Evolutionary conservation across 306 rosid species (phyloP), one percentile per base, ranked within the genome.

Genomic region (Quercus parvula): DNA sequence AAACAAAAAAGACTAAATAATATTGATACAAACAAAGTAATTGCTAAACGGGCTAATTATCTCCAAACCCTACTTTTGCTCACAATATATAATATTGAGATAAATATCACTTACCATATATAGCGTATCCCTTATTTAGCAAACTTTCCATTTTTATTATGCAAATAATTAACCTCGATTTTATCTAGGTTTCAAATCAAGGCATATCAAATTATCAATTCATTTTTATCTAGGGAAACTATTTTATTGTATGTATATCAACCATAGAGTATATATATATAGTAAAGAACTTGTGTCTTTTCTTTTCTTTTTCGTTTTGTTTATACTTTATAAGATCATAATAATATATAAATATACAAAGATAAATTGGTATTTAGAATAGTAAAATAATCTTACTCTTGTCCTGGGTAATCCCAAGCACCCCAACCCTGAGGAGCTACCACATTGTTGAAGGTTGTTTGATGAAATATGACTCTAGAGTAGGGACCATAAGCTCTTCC

Each of bases 401-500:
- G 38, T 11, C 73, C 38, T 19, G 1, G 2, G 70, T 54, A 19
- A 18, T 49, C 0, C 86, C 85, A 86, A 56, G 88, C 85, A 61
- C 38, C 14, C 90, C 88, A 86, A 35, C 88, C 92, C 17, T 2
- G 12, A 79, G 88, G 87, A 3, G 30, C 38, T 5, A 84, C 79
- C 24, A 80, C 81, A 0, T 68, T 4, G 64, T 46, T 54, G 1
- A 86, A 56, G 1, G 17, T 2, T 1, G 86, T 78, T 7, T 13
- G 69, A 14, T 80, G n/a, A 70, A 89, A 86, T 69, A 89, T 73
- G 6, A 89, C 90, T 72, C 84, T 78, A 0, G 92, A 86, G 63
- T 74, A 84, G 12, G 70, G 71, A 8, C 90, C 73, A n/a, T 76
- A 89, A 15, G 86, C 88, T 80, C 90, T 86, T 2, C 88, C 92